These are phyloP conservation scores for Flagelloscypha sp. DNA, from an alignment of 768 basidiomycete species.

Conservation along the genomic window DNA sequence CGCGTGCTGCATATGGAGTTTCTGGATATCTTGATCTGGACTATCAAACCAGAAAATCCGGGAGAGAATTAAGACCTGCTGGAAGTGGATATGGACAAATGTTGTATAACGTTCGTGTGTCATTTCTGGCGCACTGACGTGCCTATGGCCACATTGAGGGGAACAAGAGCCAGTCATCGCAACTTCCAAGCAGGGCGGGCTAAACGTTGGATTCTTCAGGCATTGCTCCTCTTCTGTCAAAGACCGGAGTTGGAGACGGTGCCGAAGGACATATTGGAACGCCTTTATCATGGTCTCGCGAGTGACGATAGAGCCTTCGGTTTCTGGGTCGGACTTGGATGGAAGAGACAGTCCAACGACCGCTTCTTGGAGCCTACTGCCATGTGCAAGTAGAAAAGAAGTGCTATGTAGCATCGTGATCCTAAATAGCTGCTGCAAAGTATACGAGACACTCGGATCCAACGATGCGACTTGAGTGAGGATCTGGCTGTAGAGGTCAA, in stretches of 20 bases:
- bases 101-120: conserved; percentile 27
- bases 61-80: conserved; percentile 42
- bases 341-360: no score
- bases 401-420: no score
- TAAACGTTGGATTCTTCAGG: conserved; percentile 20
- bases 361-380: no score
- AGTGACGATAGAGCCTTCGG: no score
- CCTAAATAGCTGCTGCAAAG: no score
- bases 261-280: conserved; percentile 18
- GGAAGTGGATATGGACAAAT: conserved; percentile 36
- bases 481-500: no score
- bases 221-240: conserved; percentile 25
- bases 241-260: conserved; percentile 21
- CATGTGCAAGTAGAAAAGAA: no score
- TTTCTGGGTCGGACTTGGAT: no score
- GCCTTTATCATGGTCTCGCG: conserved; percentile 15
- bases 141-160: conserved; percentile 27
- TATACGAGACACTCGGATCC: no score
- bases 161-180: conserved; percentile 26
- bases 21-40: not conserved
- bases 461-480: no score
- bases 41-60: conserved; percentile 15
- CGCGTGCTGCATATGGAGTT: conserved; percentile 15
- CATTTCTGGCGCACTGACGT: conserved; percentile 21
- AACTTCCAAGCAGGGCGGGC: conserved; percentile 31